Conservation (phyloP, 2,329 filamentous ascomycete genomes). For the Camillea tinctor region DNA sequence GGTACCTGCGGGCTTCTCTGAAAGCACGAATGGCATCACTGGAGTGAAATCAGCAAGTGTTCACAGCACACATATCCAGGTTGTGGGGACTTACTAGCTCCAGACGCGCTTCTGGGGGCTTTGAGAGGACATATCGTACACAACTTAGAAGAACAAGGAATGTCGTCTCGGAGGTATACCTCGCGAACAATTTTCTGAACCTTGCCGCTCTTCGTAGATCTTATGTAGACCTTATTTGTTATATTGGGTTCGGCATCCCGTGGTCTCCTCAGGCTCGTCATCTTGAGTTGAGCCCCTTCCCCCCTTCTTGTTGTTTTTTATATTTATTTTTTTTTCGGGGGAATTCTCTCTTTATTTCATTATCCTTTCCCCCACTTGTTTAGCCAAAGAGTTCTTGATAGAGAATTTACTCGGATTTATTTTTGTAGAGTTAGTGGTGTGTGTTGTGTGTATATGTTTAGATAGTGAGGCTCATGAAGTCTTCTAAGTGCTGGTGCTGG, state of each 20-base stretch:
- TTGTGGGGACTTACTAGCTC: constrained; percentile 59
- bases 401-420: too few relatives aligned
- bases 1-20: constrained; percentile 82
- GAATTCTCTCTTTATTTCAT: too few relatives aligned
- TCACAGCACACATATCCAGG: not conserved
- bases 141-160: constrained; percentile 91
- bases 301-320: constrained; percentile 5
- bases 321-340: not conserved
- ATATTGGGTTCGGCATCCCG: constrained; percentile 65
- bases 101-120: constrained; percentile 76
- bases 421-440: too few relatives aligned
- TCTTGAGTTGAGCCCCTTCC: constrained; percentile 35
- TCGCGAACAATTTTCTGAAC: constrained; percentile 98
- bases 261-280: constrained; percentile 66
- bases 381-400: not conserved
- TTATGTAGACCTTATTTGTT: constrained; percentile 92
- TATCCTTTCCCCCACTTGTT: not conserved
- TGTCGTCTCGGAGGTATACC: constrained; percentile 92
- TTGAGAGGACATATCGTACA: constrained; percentile 73
- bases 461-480: too few relatives aligned
- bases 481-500: too few relatives aligned
- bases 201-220: constrained; percentile 92
- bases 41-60: constrained; percentile 15
- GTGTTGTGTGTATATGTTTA: too few relatives aligned
- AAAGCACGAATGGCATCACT: constrained; percentile 85